A percentile compares a stretch with the other conserved stretches of the same genome.
These are phyloP conservation scores for Ophiocytium majus DNA, from an alignment of 352 stramenopile genomes.

Conservation along the genomic window DNA sequence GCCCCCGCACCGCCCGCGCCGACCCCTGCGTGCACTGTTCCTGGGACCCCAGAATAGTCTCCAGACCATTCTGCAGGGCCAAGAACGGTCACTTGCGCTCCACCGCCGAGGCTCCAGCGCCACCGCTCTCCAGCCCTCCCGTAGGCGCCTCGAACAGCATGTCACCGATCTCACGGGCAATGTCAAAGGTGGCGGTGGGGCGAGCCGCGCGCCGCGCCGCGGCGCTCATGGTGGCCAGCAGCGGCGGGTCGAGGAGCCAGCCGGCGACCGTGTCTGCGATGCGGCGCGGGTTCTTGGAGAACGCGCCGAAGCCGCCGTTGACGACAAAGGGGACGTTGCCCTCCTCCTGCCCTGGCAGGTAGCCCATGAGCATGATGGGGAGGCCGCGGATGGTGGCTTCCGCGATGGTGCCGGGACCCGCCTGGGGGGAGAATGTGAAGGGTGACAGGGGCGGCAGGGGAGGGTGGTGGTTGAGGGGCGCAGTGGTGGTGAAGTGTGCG, in stretches of 20 bases:
- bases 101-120: too few species aligned
- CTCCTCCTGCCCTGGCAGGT: slow-evolving; percentile 62
- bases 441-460: too few species aligned
- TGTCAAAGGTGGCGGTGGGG: slow-evolving; percentile 44
- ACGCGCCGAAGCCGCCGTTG: slow-evolving; percentile 68
- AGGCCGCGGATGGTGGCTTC: slow-evolving; percentile 73
- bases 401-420: slow-evolving; percentile 74
- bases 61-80: too few species aligned
- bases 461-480: too few species aligned
- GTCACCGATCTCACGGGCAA: slow-evolving; percentile 42
- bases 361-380: slow-evolving; percentile 70
- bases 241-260: slow-evolving; percentile 61
- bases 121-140: too few species aligned
- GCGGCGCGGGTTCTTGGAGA: slow-evolving; percentile 62
- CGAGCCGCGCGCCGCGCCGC: slow-evolving; percentile 24
- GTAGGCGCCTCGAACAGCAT: slow-evolving; percentile 37
- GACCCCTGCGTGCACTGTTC: too few species aligned
- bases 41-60: too few species aligned
- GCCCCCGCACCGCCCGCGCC: too few species aligned
- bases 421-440: too few species aligned
- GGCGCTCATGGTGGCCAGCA: slow-evolving; percentile 44
- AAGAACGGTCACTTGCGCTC: too few species aligned
- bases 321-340: slow-evolving; percentile 74
- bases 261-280: slow-evolving; percentile 70
- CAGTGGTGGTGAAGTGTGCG: too few species aligned